Evolutionary conservation across 306 rosid genomes (phyloP), one percentile per base, ranked within the genome.

Genomic region (Erythrophleum fordii): DNA sequence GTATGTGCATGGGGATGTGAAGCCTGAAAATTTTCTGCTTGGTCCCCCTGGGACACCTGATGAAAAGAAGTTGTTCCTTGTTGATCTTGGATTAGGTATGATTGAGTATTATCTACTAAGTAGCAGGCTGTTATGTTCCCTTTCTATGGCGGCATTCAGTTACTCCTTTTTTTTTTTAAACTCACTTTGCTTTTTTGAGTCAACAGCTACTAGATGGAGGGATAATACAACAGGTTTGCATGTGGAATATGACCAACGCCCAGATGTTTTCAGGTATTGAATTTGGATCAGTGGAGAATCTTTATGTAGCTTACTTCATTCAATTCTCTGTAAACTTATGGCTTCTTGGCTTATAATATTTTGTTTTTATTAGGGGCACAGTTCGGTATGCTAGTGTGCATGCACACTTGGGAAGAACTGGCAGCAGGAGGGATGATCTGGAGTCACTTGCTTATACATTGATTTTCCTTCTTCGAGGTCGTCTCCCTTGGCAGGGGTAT

Each of bases 1-100:
- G 86, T 94, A 89, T 85, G 94, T 94, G 66, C 98, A 94, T 75
- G 97, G 97, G 64, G 98, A 94, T 80, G 97, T 94, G 71, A 94
- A 94, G 90, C 97, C 98, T 5, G 97, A 94, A 89, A 94, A 94
- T 86, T 92, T 94, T 87, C 89, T 94, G 85, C 97, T 94, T 59
- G 98, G 97, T 58, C 76, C 93, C 77, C 90, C 92, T 35, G 97
- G 97, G 75, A 86, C 97, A 73, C 81, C 91, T n/a, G 94, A 94
- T 25, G 97, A 94, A 86, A 94, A 94, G 76, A 92, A 41, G 72
- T 74, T 94, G 83, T 94, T 91, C 81, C 86, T 94, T 74, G 98
- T 94, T 49, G 97, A 94, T 88, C 97, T 94, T 82, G 97, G 98
- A 55, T 87, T 92, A 80, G 97, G 97, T 90, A 81, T 56, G 95